Evolutionary conservation across 2,329 filamentous ascomycete species (phyloP).

Genomic region (Aspergillus thermomutatus): DNA sequence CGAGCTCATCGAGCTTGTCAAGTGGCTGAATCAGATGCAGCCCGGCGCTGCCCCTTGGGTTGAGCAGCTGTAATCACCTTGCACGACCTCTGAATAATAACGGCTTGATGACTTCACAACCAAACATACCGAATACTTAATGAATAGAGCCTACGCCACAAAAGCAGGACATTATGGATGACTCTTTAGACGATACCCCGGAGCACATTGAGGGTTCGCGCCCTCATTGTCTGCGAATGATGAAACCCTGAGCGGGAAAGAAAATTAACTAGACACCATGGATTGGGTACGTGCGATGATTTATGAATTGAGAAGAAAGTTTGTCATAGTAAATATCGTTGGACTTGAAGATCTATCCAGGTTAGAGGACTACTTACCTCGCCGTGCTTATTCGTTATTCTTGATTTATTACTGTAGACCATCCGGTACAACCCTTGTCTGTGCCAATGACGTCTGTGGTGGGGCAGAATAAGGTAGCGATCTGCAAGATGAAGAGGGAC

Average conservation of each 20-base stretch:
- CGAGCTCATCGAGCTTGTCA: conserved; percentile 47
- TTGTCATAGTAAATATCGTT: not conserved
- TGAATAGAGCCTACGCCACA: conserved; percentile 28
- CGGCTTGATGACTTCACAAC: conserved; percentile 18
- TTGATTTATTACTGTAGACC: not conserved
- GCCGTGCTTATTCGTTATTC: not conserved
- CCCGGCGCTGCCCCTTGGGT: conserved; percentile 38
- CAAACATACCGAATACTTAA: conserved; percentile 14
- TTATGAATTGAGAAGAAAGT: not conserved
- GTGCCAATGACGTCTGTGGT: not conserved
- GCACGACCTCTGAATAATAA: conserved; percentile 3
- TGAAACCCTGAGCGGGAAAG: not conserved
- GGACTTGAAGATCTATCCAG: not conserved
- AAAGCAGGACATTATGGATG: conserved; percentile 19
- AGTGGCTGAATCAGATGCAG: conserved; percentile 47
- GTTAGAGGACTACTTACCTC: not conserved
- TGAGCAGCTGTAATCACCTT: conserved; percentile 31
- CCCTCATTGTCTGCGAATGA: not conserved
- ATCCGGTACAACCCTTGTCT: not conserved
- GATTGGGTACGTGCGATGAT: not conserved
- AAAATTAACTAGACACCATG: not conserved
- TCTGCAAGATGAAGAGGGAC: not conserved
- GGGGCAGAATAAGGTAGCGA: not conserved
- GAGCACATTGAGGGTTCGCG: conserved; percentile 4
- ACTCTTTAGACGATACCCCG: conserved; percentile 31